Conservation (phyloP, 306 rosid genomes). For the Cicer judaicum region DNA sequence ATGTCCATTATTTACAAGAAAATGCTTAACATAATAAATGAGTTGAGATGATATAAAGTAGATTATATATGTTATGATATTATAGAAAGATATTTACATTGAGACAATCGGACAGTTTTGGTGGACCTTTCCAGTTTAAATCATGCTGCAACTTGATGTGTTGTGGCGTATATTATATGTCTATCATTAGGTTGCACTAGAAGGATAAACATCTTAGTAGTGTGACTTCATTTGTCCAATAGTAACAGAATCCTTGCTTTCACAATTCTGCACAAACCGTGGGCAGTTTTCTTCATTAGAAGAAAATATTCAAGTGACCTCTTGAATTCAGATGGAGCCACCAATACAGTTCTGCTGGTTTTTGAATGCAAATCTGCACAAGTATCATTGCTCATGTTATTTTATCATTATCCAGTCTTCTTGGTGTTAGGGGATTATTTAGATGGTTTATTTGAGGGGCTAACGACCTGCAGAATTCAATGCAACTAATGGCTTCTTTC, state of each 20-base stretch:
- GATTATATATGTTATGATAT: neutral
- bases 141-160: conserved; percentile 26
- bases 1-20: conserved; percentile 1
- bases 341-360: conserved; percentile 12
- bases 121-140: neutral
- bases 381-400: conserved; percentile 20
- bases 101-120: neutral
- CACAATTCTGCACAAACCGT: conserved; percentile 34
- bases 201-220: conserved; percentile 13
- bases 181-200: conserved; percentile 15
- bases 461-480: conserved; percentile 38
- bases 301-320: neutral
- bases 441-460: neutral
- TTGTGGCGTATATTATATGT: neutral
- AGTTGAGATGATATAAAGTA: neutral
- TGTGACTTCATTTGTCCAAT: conserved; percentile 16
- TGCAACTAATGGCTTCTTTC: conserved; percentile 36
- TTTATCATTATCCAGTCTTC: conserved; percentile 14
- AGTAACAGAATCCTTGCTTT: conserved; percentile 26
- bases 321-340: neutral
- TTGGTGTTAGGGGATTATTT: neutral
- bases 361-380: conserved; percentile 11
- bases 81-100: conserved; percentile 7
- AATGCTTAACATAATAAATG: neutral
- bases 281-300: conserved; percentile 8